Evolutionary conservation across 2,329 filamentous ascomycete genomes (phyloP), one percentile per base, ranked within the genome.

Genomic region (Arthrobotrys conoides): DNA sequence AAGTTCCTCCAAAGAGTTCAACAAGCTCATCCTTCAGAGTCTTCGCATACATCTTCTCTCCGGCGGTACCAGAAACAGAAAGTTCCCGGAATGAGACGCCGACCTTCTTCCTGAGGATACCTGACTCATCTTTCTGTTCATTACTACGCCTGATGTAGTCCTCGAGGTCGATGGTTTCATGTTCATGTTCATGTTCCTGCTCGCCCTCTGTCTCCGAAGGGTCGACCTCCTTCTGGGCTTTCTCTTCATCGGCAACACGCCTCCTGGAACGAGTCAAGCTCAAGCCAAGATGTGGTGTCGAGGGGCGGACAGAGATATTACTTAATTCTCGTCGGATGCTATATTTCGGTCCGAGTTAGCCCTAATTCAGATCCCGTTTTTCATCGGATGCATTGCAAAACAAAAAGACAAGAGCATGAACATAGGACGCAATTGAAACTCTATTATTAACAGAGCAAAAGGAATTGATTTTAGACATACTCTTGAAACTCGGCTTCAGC

Each of bases 71-170:
- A 41, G 69, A 71, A 14, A 82, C 81, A 9, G 79, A 78, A 9
- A 82, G 78, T 3, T 82, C 79, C 22, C 80, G 75, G 65, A 82
- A 82, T 4, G 81, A 81, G 18, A 82, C 80, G 18, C 81, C 81
- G 30, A 82, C 81, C 44, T 81, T 82, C 70, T 82, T 82, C 16
- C 79, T 63, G 18, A 81, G 70, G 18, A 82, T 81, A 2, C 81
- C 81, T 18, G 81, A 80, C 24, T 80, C 76, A 20, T 76, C 70
- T 16, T 66, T 67, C 55, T 76, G 75, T 27, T 80, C 75, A 46
- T 79, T 79, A 10, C 59, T 64, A 27, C 72, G 63, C 51, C 81
- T 81, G 63, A 82, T 76, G 59, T 82, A 82, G 48, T 82, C 81
- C 61, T 82, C 81, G 24, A 82, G 80, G 63, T 82, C 81, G 36